Percentiles rank a stretch among this genome's conserved stretches.
Conservation (phyloP, 352 stramenopile genomes). For the Halophytophthora polymorphica region DNA sequence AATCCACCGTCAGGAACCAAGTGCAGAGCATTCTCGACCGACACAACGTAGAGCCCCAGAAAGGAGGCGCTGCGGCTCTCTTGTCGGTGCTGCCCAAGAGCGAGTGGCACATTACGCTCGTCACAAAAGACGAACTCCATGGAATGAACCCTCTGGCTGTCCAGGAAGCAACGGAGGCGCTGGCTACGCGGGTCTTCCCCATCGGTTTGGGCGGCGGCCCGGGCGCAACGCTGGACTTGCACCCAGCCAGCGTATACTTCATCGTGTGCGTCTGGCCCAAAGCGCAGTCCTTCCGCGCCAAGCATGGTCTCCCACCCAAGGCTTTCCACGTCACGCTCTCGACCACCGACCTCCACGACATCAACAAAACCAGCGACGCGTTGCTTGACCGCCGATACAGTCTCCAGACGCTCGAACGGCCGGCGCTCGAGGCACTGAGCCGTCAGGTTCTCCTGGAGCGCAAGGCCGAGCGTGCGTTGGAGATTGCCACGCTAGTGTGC, state of each 20-base stretch:
- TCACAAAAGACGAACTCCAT: constrained; percentile 50
- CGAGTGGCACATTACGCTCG: constrained; percentile 59
- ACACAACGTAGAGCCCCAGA: background rate
- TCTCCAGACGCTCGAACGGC: constrained; percentile 18
- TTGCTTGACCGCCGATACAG: constrained; percentile 14
- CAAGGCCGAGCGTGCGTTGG: constrained; percentile 17
- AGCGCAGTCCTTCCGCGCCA: constrained; percentile 39
- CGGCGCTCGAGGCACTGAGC: constrained; percentile 27
- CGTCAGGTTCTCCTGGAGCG: constrained; percentile 29
- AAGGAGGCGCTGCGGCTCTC: background rate
- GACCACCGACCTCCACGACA: constrained; percentile 33
- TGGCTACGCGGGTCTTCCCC: constrained; percentile 31
- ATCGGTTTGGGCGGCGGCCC: constrained; percentile 35
- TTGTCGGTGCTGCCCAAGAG: constrained; percentile 16
- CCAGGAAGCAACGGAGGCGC: constrained; percentile 25
- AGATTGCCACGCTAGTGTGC: constrained; percentile 30
- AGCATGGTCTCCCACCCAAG: constrained; percentile 36
- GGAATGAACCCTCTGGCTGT: constrained; percentile 18
- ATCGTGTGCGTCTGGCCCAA: constrained; percentile 62
- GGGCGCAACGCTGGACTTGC: constrained; percentile 8
- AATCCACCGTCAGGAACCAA: constrained; percentile 20
- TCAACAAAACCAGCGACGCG: constrained; percentile 46
- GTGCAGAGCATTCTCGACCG: constrained; percentile 16
- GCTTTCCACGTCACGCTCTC: constrained; percentile 59
- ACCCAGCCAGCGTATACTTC: constrained; percentile 33